A percentile compares a stretch with the other conserved stretches of the same genome.
Evolutionary conservation across 2,329 filamentous ascomycete species (phyloP).

Genomic region (Hypoxylon rubiginosum): DNA sequence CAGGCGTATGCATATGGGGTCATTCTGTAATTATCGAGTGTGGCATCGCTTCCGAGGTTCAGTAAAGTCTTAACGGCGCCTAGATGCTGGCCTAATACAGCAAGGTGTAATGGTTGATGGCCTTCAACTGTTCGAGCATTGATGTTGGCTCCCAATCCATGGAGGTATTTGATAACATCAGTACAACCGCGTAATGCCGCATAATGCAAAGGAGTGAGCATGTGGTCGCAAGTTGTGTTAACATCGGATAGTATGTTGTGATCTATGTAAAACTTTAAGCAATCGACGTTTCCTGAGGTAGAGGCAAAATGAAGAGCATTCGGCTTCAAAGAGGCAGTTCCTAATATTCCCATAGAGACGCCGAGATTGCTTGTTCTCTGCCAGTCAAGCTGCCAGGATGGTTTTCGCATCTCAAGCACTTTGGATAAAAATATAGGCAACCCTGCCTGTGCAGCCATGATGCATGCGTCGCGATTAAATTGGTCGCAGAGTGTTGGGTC

Average conservation of each 20-base stretch:
- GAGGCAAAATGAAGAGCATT: conserved; percentile 9
- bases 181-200: background rate
- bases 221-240: background rate
- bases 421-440: background rate
- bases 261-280: conserved; percentile 18
- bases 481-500: background rate
- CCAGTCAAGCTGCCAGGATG: conserved; percentile 8
- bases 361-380: too few species aligned
- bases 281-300: conserved; percentile 1
- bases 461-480: background rate
- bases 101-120: conserved; percentile 8
- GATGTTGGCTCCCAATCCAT: conserved; percentile 1
- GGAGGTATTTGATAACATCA: conserved; percentile 7
- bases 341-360: too few species aligned
- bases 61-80: background rate
- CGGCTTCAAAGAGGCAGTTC: too few species aligned
- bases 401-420: background rate
- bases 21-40: background rate
- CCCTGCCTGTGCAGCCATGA: background rate
- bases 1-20: background rate
- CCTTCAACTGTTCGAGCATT: conserved; percentile 5
- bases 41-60: conserved; percentile 3
- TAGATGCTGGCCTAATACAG: background rate
- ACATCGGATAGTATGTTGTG: conserved; percentile 6
- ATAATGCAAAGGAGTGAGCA: conserved; percentile 9